Evolutionary conservation across 1,284 basidiomycete genomes (phyloP), one percentile per base, ranked within the genome.

Genomic region (Microbotryum silenes-acaulis): DNA sequence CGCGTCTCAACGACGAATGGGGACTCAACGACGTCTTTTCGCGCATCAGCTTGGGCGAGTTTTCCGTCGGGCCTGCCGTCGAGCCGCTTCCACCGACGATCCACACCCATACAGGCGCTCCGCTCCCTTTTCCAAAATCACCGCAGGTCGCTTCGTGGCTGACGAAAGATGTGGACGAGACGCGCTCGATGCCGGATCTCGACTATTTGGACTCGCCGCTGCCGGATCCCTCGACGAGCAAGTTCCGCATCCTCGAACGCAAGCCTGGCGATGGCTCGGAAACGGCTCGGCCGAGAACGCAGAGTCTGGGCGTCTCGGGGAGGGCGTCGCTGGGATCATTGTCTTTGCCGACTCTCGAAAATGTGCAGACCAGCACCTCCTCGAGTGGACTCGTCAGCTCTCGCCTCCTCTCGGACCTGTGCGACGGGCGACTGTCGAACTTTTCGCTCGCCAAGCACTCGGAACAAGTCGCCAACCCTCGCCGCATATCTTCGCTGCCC

Each of bases 1-100:
- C 61, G 27, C 52, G 51, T 9, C 54, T 67, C 16, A 57, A 55
- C 10, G 54, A 60, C 31, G 63, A 68, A 44, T 68, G 66, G 66
- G 66, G 66, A 3, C 29, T 65, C 6, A 31, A 44, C 14, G 31
- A 56, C 18, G 47, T 54, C 2, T 21, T 63, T 9, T 59, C 57
- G 14, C 27, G 8, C 18, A 47, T 33, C 20, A 47, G 18, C 16
- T 23, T 48, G 21, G 57, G 46, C 27, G 37, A 42, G 14, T 42
- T 42, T 16, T 16, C 6, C 21, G 9, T 23, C 46, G n/a, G 12
- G 50, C 10, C 49, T 48, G 25, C 37, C 55, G 3, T 46, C 42
- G 9, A n/a, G 25, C 23, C 23, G 21, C 9, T 23, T 50, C 48
- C 48, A 21, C 5, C 21, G 48, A 47, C 20, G 46, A 18, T 8